phyloP scores from a whole-genome alignment of 495 filamentous ascomycete species.

The Penicillium herquei region DNA sequence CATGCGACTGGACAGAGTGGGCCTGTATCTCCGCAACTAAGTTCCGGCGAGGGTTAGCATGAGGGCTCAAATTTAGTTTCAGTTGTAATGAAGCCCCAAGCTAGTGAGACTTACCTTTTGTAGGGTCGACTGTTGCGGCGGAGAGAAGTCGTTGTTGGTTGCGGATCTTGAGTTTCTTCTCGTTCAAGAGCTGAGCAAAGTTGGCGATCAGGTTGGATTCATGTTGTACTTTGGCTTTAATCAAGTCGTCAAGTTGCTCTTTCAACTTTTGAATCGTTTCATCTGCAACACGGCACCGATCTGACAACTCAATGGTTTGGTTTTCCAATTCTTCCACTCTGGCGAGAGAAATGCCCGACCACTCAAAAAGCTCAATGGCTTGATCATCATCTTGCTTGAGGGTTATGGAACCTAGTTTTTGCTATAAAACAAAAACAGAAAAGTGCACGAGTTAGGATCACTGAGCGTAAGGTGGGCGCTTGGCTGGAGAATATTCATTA shows the following conservation, averaged over 20 bases:
- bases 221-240: conserved; percentile 62
- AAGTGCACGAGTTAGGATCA: neutral
- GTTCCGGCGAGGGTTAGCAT: neutral
- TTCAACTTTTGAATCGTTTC: conserved; percentile 51
- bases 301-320: conserved; percentile 47
- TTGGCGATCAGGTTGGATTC: conserved; percentile 71
- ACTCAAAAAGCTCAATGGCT: conserved; percentile 69
- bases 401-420: conserved; percentile 66
- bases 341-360: conserved; percentile 57
- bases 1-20: conserved; percentile 10
- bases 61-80: neutral
- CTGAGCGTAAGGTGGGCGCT: neutral
- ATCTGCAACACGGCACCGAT: conserved; percentile 43
- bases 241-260: conserved; percentile 60
- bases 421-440: conserved; percentile 35
- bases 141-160: conserved; percentile 72
- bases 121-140: conserved; percentile 55
- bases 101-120: conserved; percentile 29
- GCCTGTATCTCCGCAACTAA: conserved; percentile 31
- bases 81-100: too few species aligned
- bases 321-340: conserved; percentile 40
- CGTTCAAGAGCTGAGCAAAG: conserved; percentile 71
- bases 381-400: conserved; percentile 62
- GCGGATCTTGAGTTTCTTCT: conserved; percentile 88
- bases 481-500: conserved; percentile 22